A percentile compares a stretch with the other conserved stretches of the same genome.
Evolutionary conservation across 768 basidiomycete species (phyloP).

Genomic region (Auricularia sp.): DNA sequence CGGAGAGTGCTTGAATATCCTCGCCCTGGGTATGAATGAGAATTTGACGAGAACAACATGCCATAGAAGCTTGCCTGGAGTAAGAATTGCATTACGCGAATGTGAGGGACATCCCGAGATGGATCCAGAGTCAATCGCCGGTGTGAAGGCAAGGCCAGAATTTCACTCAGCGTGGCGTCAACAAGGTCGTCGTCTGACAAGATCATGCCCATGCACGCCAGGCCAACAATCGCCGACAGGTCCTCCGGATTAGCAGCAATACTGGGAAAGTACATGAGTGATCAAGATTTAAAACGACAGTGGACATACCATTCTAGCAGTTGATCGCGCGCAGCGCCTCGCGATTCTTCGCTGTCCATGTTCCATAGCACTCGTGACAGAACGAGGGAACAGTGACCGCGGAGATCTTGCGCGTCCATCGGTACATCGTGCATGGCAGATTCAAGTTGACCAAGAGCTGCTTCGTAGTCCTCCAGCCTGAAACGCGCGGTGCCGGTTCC

Average conservation of each 20-base stretch:
- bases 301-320: conserved; percentile 68
- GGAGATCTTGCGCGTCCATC: conserved; percentile 33
- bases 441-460: conserved; percentile 60
- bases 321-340: conserved; percentile 65
- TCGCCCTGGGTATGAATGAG: neutral
- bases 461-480: conserved; percentile 48
- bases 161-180: conserved; percentile 15
- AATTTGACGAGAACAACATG: neutral
- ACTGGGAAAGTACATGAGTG: conserved; percentile 28
- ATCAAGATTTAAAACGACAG: neutral
- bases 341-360: conserved; percentile 61
- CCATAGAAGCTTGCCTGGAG: conserved; percentile 41
- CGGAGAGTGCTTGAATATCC: neutral
- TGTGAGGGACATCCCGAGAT: conserved; percentile 53
- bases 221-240: conserved; percentile 65
- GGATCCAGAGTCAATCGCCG: conserved; percentile 59
- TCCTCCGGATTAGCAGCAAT: conserved; percentile 72
- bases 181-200: conserved; percentile 10
- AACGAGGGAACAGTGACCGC: conserved; percentile 64
- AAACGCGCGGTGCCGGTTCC: conserved; percentile 66
- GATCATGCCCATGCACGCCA: conserved; percentile 85
- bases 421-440: conserved; percentile 46
- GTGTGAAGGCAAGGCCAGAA: conserved; percentile 58
- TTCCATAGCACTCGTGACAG: conserved; percentile 84
- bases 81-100: conserved; percentile 64